These are phyloP conservation scores for Nicotiana sylvestris DNA, from an alignment of 257 asterid genomes.

Conservation along the genomic window DNA sequence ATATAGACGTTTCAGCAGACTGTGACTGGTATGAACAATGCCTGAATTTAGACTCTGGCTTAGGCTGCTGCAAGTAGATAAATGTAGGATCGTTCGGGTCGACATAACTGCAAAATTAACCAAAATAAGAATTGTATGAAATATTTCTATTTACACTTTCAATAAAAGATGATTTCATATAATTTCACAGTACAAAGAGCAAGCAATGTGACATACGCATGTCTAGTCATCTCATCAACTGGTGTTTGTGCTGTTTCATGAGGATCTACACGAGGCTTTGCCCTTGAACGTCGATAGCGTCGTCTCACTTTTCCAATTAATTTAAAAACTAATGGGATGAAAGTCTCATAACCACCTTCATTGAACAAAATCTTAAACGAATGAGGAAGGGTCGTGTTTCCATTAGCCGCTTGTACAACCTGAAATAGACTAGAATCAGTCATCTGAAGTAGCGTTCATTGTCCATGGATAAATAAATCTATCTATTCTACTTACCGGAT, in stretches of 20 bases:
- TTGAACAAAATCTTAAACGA: constrained; percentile 91
- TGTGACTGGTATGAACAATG: constrained; percentile 64
- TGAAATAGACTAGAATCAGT: constrained; percentile 21
- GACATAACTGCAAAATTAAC: constrained; percentile 60
- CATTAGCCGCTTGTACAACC: constrained; percentile 74
- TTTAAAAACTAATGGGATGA: constrained; percentile 73
- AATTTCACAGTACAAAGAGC: background rate
- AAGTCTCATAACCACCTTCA: constrained; percentile 96
- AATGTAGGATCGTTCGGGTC: constrained; percentile 92
- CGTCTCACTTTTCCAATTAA: constrained; percentile 67
- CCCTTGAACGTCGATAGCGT: constrained; percentile 40
- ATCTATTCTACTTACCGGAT: constrained; percentile 57
- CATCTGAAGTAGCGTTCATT: background rate
- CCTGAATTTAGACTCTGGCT: constrained; percentile 53
- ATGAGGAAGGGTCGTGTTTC: constrained; percentile 62
- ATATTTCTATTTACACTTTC: too few species aligned
- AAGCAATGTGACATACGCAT: constrained; percentile 39
- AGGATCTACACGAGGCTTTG: constrained; percentile 70
- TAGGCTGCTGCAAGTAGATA: constrained; percentile 94
- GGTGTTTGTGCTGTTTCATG: constrained; percentile 76
- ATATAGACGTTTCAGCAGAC: constrained; percentile 24
- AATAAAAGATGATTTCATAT: too few species aligned
- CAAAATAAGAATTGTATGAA: background rate
- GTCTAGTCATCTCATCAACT: constrained; percentile 95
- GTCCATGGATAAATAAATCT: background rate